Conservation (phyloP, 768 basidiomycete genomes). For the Serendipita indica region DNA sequence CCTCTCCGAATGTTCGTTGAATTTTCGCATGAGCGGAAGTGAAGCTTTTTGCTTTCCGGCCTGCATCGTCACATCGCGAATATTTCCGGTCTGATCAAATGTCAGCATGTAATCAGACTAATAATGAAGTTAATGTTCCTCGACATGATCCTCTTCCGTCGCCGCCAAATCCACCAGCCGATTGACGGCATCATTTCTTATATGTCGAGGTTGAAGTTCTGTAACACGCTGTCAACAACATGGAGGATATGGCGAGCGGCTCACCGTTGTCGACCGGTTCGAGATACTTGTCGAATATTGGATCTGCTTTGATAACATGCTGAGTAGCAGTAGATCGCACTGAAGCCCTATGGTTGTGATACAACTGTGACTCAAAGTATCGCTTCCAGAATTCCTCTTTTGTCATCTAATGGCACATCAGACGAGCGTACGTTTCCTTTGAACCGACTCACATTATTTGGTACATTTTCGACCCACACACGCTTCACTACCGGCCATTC, state of each 20-base stretch:
- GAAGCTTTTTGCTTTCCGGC: constrained; percentile 78
- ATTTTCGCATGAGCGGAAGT: constrained; percentile 85
- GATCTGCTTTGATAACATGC: constrained; percentile 76
- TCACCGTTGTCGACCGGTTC: constrained; percentile 89
- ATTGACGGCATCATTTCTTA: constrained; percentile 51
- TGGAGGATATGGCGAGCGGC: constrained; percentile 16
- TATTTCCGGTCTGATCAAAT: constrained; percentile 62
- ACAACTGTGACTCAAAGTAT: constrained; percentile 91
- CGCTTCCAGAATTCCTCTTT: constrained; percentile 93
- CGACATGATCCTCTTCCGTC: constrained; percentile 79
- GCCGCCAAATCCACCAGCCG: constrained; percentile 75
- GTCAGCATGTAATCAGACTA: constrained; percentile 9
- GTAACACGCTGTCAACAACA: constrained; percentile 2
- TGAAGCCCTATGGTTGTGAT: constrained; percentile 87
- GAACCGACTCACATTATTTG: constrained; percentile 44
- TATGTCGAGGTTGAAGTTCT: constrained; percentile 68
- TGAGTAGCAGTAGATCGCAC: constrained; percentile 75
- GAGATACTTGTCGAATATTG: constrained; percentile 92
- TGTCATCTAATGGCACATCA: constrained; percentile 41
- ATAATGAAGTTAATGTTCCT: constrained; percentile 36
- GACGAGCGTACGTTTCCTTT: constrained; percentile 10
- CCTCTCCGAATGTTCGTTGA: constrained; percentile 93
- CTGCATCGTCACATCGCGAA: constrained; percentile 89
- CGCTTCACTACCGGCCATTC: constrained; percentile 91
- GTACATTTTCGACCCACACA: constrained; percentile 88